Percentiles rank a stretch among this genome's conserved stretches.
Evolutionary conservation across 1,284 basidiomycete genomes (phyloP).

Genomic region (Heterobasidion occidentale): DNA sequence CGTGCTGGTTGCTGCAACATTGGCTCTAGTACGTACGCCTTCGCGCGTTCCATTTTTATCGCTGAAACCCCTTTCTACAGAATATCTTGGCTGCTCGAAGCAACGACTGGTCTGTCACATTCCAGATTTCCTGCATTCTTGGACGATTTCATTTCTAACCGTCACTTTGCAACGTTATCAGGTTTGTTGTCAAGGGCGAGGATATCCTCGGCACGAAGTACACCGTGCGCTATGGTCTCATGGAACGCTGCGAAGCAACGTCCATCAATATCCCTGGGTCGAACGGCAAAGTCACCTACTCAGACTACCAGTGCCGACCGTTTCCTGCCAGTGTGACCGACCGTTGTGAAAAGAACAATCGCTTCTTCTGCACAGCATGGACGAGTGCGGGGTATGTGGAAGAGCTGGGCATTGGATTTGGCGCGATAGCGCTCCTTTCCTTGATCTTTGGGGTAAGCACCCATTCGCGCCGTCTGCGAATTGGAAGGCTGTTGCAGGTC

Average conservation of each 20-base stretch:
- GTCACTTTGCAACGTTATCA: constrained; percentile 15
- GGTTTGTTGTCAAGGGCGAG: constrained; percentile 49
- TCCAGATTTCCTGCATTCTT: not conserved
- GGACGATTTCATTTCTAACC: not conserved
- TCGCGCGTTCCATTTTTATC: not conserved
- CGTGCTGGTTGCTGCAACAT: constrained; percentile 37
- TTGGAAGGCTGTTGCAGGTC: constrained; percentile 66
- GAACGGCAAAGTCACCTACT: constrained; percentile 39
- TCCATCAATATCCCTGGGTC: constrained; percentile 40
- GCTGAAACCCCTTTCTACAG: constrained; percentile 25
- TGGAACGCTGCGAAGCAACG: constrained; percentile 46
- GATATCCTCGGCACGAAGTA: constrained; percentile 39
- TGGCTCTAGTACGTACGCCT: constrained; percentile 43
- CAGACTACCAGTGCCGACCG: constrained; percentile 50
- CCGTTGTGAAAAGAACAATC: constrained; percentile 54
- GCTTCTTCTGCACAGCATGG: constrained; percentile 59
- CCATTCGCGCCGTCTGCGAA: constrained; percentile 59
- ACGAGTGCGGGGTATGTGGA: constrained; percentile 58
- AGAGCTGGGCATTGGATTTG: constrained; percentile 58
- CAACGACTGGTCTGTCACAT: constrained; percentile 55
- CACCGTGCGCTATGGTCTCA: constrained; percentile 52
- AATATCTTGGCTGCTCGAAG: constrained; percentile 49
- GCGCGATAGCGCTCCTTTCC: constrained; percentile 44
- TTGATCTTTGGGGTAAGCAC: constrained; percentile 65
- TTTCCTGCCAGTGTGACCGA: constrained; percentile 60